phyloP scores from a whole-genome alignment of 75 land plant genomes.

The Gnetum montanum region DNA sequence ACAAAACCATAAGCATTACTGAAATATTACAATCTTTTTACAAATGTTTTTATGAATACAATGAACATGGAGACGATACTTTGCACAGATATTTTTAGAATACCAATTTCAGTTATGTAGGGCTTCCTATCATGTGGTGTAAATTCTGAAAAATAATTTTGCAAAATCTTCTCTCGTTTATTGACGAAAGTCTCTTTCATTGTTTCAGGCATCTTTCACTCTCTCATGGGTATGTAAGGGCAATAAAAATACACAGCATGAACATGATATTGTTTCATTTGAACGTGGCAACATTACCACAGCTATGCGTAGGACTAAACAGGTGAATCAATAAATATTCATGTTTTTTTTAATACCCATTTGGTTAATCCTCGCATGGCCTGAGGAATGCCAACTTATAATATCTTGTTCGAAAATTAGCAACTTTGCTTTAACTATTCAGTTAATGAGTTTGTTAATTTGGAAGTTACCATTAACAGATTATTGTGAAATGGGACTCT shows the following conservation, averaged over 20 bases:
- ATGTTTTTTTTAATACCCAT: background rate
- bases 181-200: background rate
- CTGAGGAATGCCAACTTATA: background rate
- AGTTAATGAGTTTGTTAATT: background rate
- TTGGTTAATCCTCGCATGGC: no score
- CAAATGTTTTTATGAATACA: no score
- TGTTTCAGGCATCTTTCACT: constrained; percentile 64
- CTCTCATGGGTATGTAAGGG: constrained; percentile 73
- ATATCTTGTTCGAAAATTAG: background rate
- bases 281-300: constrained; percentile 85
- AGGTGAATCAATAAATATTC: constrained; percentile 34
- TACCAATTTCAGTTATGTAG: no score
- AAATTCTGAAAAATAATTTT: no score
- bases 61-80: no score
- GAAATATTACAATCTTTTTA: no score
- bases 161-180: no score
- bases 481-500: constrained; percentile 82
- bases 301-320: constrained; percentile 77
- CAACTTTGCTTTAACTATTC: background rate
- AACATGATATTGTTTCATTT: constrained; percentile 93
- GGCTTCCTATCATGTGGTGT: no score
- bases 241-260: constrained; percentile 54
- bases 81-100: no score
- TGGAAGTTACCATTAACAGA: constrained; percentile 31
- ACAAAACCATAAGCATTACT: no score